These are phyloP conservation scores for Draba incana DNA, from an alignment of 345 rosid genomes.

Conservation along the genomic window DNA sequence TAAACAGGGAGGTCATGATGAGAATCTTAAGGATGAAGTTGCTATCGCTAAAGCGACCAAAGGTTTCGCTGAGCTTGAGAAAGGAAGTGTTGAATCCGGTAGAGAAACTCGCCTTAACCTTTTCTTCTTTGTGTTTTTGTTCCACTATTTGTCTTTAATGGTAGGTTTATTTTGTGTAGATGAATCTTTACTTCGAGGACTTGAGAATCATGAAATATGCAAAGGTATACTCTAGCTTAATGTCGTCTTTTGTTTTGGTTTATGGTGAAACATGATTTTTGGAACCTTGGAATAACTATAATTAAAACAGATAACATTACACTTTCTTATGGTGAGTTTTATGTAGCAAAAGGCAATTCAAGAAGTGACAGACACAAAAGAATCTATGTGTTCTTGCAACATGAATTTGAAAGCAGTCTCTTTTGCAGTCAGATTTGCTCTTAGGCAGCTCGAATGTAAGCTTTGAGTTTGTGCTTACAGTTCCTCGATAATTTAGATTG, in stretches of 20 bases:
- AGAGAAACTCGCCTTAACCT: too few species aligned
- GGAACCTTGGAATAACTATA: too few species aligned
- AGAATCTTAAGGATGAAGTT: slow-evolving; percentile 36
- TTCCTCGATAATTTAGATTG: too few species aligned
- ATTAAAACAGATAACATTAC: slow-evolving; percentile 52
- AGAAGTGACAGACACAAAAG: slow-evolving; percentile 46
- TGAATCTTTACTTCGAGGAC: slow-evolving; percentile 51
- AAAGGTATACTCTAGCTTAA: too few species aligned
- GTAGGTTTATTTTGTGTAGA: slow-evolving; percentile 49
- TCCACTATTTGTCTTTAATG: slow-evolving; percentile 14
- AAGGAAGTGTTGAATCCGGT: slow-evolving; percentile 67
- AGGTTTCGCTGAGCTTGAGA: slow-evolving; percentile 67
- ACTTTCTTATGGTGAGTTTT: slow-evolving; percentile 72
- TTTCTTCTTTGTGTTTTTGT: not conserved
- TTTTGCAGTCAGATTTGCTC: slow-evolving; percentile 72
- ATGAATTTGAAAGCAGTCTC: slow-evolving; percentile 72
- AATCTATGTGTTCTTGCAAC: slow-evolving; percentile 65
- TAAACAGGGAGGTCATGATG: slow-evolving; percentile 35
- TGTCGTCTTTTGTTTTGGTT: too few species aligned
- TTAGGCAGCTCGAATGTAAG: slow-evolving; percentile 88
- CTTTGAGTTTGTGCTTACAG: slow-evolving; percentile 17
- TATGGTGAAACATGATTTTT: too few species aligned
- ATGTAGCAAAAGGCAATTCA: slow-evolving; percentile 59
- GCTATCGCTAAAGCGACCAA: slow-evolving; percentile 61
- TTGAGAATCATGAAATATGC: slow-evolving; percentile 44